phyloP scores from a whole-genome alignment of 306 rosid genomes.

The Citrullus colocynthis region DNA sequence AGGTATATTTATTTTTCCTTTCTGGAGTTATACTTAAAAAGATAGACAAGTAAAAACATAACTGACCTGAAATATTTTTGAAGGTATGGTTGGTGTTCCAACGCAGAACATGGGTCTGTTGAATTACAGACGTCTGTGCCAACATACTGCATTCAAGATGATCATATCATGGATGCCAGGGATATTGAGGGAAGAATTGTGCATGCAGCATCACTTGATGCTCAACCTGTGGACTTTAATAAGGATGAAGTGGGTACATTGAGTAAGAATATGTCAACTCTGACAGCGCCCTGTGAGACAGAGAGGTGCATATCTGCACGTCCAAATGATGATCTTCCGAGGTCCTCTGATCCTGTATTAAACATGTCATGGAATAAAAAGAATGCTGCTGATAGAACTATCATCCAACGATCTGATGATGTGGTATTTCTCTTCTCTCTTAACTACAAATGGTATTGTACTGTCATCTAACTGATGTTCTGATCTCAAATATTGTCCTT shows the following conservation, averaged over 20 bases:
- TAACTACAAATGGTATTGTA: not conserved
- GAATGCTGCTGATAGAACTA: constrained; percentile 30
- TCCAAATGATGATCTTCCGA: constrained; percentile 19
- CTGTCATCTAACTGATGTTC: not conserved
- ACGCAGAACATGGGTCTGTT: constrained; percentile 25
- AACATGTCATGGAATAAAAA: constrained; percentile 27
- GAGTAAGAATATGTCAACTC: constrained; percentile 20
- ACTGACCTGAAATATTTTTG: constrained; percentile 21
- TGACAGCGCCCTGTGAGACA: constrained; percentile 23
- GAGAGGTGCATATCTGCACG: constrained; percentile 14
- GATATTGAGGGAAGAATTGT: constrained; percentile 23
- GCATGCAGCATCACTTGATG: constrained; percentile 22
- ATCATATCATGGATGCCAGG: constrained; percentile 23
- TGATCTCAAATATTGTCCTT: not conserved
- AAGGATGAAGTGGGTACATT: constrained; percentile 27
- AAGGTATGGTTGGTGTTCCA: constrained; percentile 95
- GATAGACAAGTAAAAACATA: not conserved
- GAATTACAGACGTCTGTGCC: constrained; percentile 29
- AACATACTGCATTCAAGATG: constrained; percentile 33
- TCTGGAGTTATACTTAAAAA: not conserved
- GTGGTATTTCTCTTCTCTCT: constrained; percentile 36
- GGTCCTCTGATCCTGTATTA: constrained; percentile 27
- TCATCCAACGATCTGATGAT: constrained; percentile 33
- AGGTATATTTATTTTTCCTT: constrained; percentile 28
- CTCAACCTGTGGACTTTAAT: constrained; percentile 27